These are phyloP conservation scores for Auricularia sp. DNA, from an alignment of 768 basidiomycete species.

Conservation along the genomic window DNA sequence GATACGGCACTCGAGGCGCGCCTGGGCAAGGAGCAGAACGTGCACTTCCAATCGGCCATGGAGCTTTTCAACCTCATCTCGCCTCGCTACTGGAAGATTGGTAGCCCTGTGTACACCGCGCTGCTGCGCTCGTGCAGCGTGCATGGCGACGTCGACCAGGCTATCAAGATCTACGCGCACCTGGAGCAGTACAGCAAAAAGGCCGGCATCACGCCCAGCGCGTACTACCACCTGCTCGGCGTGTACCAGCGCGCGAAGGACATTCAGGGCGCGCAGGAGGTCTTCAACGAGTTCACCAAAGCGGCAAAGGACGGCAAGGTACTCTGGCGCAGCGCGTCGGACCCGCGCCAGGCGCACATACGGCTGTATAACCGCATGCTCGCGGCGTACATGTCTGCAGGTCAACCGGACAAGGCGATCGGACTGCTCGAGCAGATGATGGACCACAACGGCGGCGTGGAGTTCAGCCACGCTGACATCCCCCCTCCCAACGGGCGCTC, in stretches of 20 bases:
- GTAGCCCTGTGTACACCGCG: conserved; percentile 32
- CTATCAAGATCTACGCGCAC: conserved; percentile 55
- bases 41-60: conserved; percentile 60
- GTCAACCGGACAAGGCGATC: conserved; percentile 52
- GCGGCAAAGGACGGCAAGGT: conserved; percentile 32
- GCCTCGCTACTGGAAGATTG: conserved; percentile 15
- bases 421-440: conserved; percentile 65
- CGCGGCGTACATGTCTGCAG: conserved; percentile 56
- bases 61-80: conserved; percentile 19
- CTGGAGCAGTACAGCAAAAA: conserved; percentile 30
- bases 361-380: conserved; percentile 70
- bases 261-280: conserved; percentile 40
- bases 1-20: conserved; percentile 32
- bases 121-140: conserved; percentile 56
- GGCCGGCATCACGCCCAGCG: conserved; percentile 25
- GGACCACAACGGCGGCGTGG: conserved; percentile 27
- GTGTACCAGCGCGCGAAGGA: conserved; percentile 46
- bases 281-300: conserved; percentile 51
- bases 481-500: conserved; percentile 55
- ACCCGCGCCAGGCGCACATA: conserved; percentile 28
- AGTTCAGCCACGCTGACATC: conserved; percentile 30
- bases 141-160: conserved; percentile 47
- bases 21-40: conserved; percentile 58
- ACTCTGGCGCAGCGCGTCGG: not conserved
- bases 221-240: conserved; percentile 48